These are phyloP conservation scores for Escovopsis sp. DNA, from an alignment of 2,329 filamentous ascomycete genomes.

Conservation along the genomic window DNA sequence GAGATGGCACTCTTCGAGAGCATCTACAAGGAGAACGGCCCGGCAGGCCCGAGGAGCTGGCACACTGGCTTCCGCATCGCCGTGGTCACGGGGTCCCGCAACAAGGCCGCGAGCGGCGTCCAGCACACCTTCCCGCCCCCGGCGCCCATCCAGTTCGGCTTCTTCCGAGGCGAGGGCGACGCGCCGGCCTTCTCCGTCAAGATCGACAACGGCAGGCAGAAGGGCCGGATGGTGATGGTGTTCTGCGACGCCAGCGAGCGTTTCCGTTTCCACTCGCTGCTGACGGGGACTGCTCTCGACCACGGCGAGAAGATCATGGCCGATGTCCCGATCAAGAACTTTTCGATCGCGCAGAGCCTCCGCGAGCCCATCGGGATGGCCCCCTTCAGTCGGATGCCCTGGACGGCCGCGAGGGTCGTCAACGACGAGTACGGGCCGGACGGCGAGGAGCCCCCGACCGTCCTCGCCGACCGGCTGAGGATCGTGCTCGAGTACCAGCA, in stretches of 20 bases:
- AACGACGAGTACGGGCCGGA: constrained; percentile 54
- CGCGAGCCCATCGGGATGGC: constrained; percentile 34
- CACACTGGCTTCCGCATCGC: constrained; percentile 71
- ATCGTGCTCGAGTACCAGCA: constrained; percentile 62
- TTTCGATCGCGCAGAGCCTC: constrained; percentile 44
- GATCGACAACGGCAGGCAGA: constrained; percentile 49
- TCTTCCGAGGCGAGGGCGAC: constrained; percentile 57
- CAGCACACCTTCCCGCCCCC: constrained; percentile 53
- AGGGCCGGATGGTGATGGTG: constrained; percentile 60
- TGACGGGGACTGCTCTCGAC: constrained; percentile 57
- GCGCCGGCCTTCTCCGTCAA: constrained; percentile 56
- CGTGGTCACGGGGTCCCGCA: constrained; percentile 62
- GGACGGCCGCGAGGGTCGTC: constrained; percentile 56
- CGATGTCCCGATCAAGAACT: constrained; percentile 51
- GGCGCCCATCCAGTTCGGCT: constrained; percentile 62
- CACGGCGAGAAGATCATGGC: constrained; percentile 55
- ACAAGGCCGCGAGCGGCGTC: constrained; percentile 63
- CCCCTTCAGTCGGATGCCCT: constrained; percentile 38
- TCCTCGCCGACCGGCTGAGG: constrained; percentile 63
- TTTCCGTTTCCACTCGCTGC: constrained; percentile 52
- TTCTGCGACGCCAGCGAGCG: constrained; percentile 64
- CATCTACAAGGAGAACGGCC: constrained; percentile 51
- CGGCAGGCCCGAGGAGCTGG: constrained; percentile 54
- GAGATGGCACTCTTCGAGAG: constrained; percentile 65
- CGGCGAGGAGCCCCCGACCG: constrained; percentile 44